Base-by-base conservation (phyloP, 805 yeast genomes). In the Ogataea methanolica region DNA sequence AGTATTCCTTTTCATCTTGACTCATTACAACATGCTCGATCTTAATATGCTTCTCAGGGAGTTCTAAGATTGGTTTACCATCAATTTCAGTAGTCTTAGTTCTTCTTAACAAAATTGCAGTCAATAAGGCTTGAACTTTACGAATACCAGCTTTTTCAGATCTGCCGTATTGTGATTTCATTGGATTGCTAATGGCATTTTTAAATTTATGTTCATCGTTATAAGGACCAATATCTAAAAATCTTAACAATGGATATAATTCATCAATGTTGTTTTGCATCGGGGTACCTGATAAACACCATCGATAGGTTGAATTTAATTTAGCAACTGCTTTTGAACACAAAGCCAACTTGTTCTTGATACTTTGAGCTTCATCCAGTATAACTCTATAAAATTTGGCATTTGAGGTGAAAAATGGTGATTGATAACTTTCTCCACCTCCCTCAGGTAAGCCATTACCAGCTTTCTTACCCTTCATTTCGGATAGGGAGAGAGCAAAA, bases 71-170 rank as follows among this genome's bases (percentile, higher is more conserved):
- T 8, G 94, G 90, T 54, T 83, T 72, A 6, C 96, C 96, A 63
- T 89, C 90, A 49, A 90, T 82, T 46, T 71, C 59, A 17, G 89
- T 79, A 42, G 70, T 71, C 58, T 90, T 91, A 2, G 88, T 80
- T 36, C 97, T 74, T 44, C 97, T 74, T 36, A 91, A 70, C 65
- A 89, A 69, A 15, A 88, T 78, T 1, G 96, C 91, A 51, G 79
- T 79, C 43, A 90, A 68, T 12, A 91, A 66, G 0, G 85, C 85
- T 58, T 86, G 80, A 11, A 89, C 70, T 50, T 82, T 83, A 44
- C 65, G 70, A 62, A 83, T 69, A 8, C 87, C 82, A 1, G 51
- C 44, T 5, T 41, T 50, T 21, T 51, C 48, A 7, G 31, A 26
- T 26, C 31, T 26, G 2, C 49, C 46, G 26, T 61, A 61, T 35